phyloP scores from a whole-genome alignment of 257 asterid genomes.

The Henckelia pumila region DNA sequence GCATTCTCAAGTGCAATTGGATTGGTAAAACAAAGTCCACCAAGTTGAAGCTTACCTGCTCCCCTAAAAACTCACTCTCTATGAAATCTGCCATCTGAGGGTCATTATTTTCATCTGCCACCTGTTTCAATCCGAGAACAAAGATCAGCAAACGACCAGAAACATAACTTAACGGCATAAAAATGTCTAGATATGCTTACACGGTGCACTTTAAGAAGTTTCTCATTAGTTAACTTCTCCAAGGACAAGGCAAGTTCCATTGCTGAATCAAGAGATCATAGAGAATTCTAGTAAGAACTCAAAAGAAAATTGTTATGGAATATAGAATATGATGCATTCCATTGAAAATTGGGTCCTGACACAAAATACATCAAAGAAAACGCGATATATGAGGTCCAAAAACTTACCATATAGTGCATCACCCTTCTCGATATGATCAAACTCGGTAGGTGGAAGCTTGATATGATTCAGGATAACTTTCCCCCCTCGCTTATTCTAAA shows the following conservation, averaged over 20 bases:
- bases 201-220: slow-evolving; percentile 51
- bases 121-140: slow-evolving; percentile 34
- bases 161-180: not conserved
- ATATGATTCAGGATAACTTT: slow-evolving; percentile 60
- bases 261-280: slow-evolving; percentile 43
- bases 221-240: slow-evolving; percentile 68
- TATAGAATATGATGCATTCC: not conserved
- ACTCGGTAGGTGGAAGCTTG: slow-evolving; percentile 56
- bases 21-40: not conserved
- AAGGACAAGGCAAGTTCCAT: slow-evolving; percentile 75
- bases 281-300: not conserved
- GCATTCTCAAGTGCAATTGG: not conserved
- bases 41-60: slow-evolving; percentile 49
- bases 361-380: not conserved
- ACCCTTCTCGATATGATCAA: slow-evolving; percentile 74
- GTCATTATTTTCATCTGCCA: slow-evolving; percentile 61
- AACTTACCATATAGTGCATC: slow-evolving; percentile 71
- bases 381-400: not conserved
- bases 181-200: slow-evolving; percentile 36
- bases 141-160: not conserved
- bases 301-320: not conserved
- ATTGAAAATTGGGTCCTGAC: not conserved
- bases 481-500: slow-evolving; percentile 82
- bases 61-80: slow-evolving; percentile 63
- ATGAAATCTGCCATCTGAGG: slow-evolving; percentile 62